Conservation (phyloP, 352 stramenopile genomes). For the Phytophthora sp. region DNA sequence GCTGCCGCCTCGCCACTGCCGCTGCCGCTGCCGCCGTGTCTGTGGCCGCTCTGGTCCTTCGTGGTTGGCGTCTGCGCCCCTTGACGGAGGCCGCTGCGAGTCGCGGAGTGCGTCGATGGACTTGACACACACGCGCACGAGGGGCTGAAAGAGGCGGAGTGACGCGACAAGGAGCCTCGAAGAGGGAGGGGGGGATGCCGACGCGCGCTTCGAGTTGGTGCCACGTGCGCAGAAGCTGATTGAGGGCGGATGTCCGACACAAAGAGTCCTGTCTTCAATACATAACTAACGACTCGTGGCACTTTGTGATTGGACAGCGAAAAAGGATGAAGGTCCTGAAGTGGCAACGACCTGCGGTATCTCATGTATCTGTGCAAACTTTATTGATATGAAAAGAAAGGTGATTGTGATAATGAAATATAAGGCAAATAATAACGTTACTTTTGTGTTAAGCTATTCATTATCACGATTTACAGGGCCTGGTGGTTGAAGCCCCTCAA, state of each 20-base stretch:
- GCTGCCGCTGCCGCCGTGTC: slow-evolving; percentile 22
- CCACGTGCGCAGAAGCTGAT: slow-evolving; percentile 31
- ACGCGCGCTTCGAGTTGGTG: background rate
- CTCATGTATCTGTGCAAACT: background rate
- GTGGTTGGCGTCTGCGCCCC: slow-evolving; percentile 31
- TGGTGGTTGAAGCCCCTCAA: slow-evolving; percentile 11
- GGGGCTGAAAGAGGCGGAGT: slow-evolving; percentile 36
- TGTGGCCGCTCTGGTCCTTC: slow-evolving; percentile 29
- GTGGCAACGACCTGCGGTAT: slow-evolving; percentile 3
- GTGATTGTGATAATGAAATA: no score
- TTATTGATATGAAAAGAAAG: no score
- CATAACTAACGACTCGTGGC: slow-evolving; percentile 3
- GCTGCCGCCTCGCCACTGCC: slow-evolving; percentile 25
- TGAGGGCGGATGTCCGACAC: slow-evolving; percentile 18
- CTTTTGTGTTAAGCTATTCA: background rate
- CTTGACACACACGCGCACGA: slow-evolving; percentile 16
- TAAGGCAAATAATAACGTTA: no score
- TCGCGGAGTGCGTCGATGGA: background rate
- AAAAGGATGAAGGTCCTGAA: background rate
- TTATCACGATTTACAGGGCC: background rate
- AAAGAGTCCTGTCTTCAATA: slow-evolving; percentile 7
- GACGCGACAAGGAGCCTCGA: background rate
- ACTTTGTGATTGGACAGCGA: slow-evolving; percentile 27
- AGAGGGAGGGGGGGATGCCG: background rate
- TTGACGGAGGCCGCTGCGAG: background rate